Evolutionary conservation across 768 basidiomycete species (phyloP), one percentile per base, ranked within the genome.

Genomic region (Suillus tomentosus): DNA sequence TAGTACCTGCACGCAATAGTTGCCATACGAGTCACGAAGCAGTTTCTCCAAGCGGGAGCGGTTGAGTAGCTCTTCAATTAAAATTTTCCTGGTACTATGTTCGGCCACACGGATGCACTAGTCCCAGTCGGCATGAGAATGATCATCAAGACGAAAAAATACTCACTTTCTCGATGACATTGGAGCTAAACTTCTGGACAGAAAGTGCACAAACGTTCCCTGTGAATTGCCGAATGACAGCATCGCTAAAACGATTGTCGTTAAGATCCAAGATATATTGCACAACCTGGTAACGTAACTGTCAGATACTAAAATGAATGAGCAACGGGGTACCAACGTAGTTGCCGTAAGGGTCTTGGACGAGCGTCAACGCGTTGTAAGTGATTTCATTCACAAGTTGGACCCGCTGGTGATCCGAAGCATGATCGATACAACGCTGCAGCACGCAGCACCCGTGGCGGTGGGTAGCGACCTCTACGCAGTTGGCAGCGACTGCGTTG

Each of bases 301-400:
- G 55, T n/a, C 37, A 66, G 54, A 37, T n/a, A 55, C 22, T 7
- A 7, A 34, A 8, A 31, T 4, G 1, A 40, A 31, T 19, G 40
- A 61, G 15, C 64, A 59, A 62, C 31, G 27, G 64, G 62, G 34
- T 8, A 79, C 87, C 72, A 66, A 91, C 92, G 72, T 95, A 95
- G 80, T 95, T 95, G 72, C 93, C 93, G 67, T 92, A 95, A 48
- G 96, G 96, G 75, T 99, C 96, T 79, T 99, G 96, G 27, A 99
- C 97, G 64, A 99, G 85, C 5, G 96, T 98, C 67, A 99, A 84
- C 2, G 96, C 96, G 70, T 99, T 96, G 81, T 92, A 99, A 15
- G 96, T 99, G 78, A 99, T 99, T 82, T 99, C 97, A 65, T 94
- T 96, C 62, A 99, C 97, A 45, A 99, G 86, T 78, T 99, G 97